Evolutionary conservation across 768 basidiomycete species (phyloP), one percentile per base, ranked within the genome.

Genomic region (Psilocybe cubensis): DNA sequence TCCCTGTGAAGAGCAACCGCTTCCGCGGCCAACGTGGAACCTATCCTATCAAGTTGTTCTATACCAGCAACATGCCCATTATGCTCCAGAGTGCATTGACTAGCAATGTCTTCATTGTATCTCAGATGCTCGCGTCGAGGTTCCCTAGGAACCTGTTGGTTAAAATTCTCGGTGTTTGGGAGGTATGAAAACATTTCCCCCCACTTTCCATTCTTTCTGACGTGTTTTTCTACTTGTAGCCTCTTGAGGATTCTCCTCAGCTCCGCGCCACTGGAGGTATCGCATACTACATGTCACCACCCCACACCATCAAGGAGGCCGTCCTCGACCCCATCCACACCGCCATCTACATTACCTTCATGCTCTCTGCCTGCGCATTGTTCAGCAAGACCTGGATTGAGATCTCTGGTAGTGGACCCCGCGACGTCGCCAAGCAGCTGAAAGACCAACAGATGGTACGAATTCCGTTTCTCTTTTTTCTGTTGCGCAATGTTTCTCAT

Each of bases 341-440:
- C 1, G 81, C 83, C 20, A 77, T 97, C 66, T 97, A 98, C 74
- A 87, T 99, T 71, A 73, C 84, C 4, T 98, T 98, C 78, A 96
- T 96, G 78, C 82, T 96, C 58, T 85, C 89, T 29, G 94, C 95
- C 14, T 98, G 96, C 70, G 96, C 97, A 12, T 81, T 98, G 63
- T 99, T 98, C 81, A 96, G 93, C 69, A 98, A 98, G 83, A 98
- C 96, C 0, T 99, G 97, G 96, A 98, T 99, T 62, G 96, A 98
- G 66, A 94, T 98, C 29, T 98, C 95, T 2, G 96, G 97, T 14
- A 91, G 89, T 53, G 94, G 97, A 18, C 97, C 96, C 10, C 78
- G 97, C 44, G 96, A 99, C 66, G 88, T 99, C 54, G 97, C 97
- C 25, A 96, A 95, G 74, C 96, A 98, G 70, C 86, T 98, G 69